Evolutionary conservation across 257 asterid genomes (phyloP).

Genomic region (Misopates orontium): DNA sequence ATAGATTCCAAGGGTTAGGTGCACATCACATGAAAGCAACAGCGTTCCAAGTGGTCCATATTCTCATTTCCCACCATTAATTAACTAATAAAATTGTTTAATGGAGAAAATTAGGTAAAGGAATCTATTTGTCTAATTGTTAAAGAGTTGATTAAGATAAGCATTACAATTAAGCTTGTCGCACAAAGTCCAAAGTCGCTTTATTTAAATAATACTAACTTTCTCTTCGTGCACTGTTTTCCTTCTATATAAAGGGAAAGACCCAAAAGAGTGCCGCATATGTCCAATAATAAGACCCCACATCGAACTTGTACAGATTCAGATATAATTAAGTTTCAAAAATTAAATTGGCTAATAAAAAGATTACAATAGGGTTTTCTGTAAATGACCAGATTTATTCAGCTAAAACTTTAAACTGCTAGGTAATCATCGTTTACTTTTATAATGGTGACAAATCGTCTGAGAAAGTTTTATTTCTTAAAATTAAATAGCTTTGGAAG

Average conservation of each 20-base stretch:
- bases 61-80: neutral
- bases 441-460: too few species aligned
- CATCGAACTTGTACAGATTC: constrained; percentile 17
- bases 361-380: neutral
- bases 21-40: constrained; percentile 5
- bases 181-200: constrained; percentile 35
- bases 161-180: constrained; percentile 16
- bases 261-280: constrained; percentile 3
- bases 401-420: too few species aligned
- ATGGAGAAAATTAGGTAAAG: constrained; percentile 11
- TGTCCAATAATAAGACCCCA: constrained; percentile 29
- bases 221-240: neutral
- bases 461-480: too few species aligned
- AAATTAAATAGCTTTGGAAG: too few species aligned
- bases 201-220: neutral
- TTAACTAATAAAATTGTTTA: neutral
- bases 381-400: neutral
- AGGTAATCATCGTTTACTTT: too few species aligned
- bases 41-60: constrained; percentile 5
- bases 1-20: neutral
- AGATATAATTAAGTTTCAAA: constrained; percentile 7
- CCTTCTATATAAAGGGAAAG: constrained; percentile 8
- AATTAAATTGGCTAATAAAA: constrained; percentile 1
- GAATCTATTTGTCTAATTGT: neutral
- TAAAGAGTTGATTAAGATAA: constrained; percentile 15